Conservation (phyloP, 202 grass and related monocot genomes). For the Elaeis oleifera region DNA sequence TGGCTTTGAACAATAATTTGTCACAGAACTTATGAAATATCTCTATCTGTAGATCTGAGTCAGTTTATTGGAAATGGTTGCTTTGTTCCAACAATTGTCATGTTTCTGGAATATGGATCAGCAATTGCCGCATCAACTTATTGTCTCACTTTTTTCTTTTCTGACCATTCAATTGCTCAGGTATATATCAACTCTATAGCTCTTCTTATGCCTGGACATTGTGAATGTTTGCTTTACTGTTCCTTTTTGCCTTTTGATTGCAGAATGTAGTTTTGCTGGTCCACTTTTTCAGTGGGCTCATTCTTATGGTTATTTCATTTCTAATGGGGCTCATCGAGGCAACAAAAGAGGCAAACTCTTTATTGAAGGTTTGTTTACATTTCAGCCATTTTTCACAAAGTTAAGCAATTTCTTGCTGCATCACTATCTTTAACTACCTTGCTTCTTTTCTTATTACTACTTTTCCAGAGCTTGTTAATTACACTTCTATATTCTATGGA, state of each 20-base stretch:
- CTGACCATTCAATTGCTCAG: conserved; percentile 41
- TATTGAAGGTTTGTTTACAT: conserved; percentile 26
- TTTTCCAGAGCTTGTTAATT: too few species aligned
- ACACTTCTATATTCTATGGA: too few species aligned
- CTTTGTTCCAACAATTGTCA: conserved; percentile 31
- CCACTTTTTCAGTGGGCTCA: conserved; percentile 43
- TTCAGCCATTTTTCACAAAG: neutral
- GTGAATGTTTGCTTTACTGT: neutral
- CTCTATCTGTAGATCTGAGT: conserved; percentile 26
- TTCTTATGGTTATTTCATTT: conserved; percentile 50
- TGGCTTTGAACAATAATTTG: neutral
- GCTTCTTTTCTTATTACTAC: conserved; percentile 2
- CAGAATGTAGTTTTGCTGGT: conserved; percentile 43
- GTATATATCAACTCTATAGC: conserved; percentile 15
- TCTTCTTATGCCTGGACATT: too few species aligned
- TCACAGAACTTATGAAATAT: neutral
- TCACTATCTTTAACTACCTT: neutral
- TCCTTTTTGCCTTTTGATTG: neutral
- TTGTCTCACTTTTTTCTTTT: conserved; percentile 44
- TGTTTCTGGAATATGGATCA: conserved; percentile 38
- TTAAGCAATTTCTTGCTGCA: too few species aligned
- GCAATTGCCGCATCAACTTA: conserved; percentile 41
- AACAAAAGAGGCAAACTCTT: conserved; percentile 32
- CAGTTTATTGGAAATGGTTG: conserved; percentile 44
- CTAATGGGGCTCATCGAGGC: conserved; percentile 38